Conservation (phyloP, 2,329 filamentous ascomycete genomes). For the Xylaria sp. region DNA sequence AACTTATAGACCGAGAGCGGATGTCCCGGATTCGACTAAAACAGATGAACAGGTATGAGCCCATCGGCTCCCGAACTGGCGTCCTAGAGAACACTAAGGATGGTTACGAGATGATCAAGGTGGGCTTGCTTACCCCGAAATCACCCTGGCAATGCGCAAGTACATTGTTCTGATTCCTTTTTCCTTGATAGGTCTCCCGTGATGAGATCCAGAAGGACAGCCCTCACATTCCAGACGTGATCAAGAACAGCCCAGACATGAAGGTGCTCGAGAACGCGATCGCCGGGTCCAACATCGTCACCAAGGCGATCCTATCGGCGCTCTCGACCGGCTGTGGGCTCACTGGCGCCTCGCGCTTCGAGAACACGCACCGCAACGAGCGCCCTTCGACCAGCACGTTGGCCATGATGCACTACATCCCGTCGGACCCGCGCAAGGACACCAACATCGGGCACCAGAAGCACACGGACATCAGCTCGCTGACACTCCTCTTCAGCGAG, state of each 20-base stretch:
- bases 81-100: conserved; percentile 55
- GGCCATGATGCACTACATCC: conserved; percentile 62
- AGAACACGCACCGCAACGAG: conserved; percentile 58
- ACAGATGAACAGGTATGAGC: conserved; percentile 49
- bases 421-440: conserved; percentile 48
- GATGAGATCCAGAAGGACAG: conserved; percentile 56
- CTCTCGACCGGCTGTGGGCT: conserved; percentile 56
- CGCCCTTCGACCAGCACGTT: conserved; percentile 55
- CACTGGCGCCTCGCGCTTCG: conserved; percentile 52
- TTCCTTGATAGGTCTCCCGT: conserved; percentile 45
- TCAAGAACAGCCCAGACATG: conserved; percentile 56
- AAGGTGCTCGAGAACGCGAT: conserved; percentile 56
- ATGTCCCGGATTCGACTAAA: conserved; percentile 4
- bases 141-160: background rate
- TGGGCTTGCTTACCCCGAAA: conserved; percentile 18
- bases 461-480: conserved; percentile 62
- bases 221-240: conserved; percentile 52
- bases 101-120: conserved; percentile 61
- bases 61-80: conserved; percentile 55
- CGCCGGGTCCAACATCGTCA: conserved; percentile 56
- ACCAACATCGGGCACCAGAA: conserved; percentile 59
- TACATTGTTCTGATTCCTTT: background rate
- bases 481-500: conserved; percentile 61
- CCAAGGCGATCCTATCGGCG: conserved; percentile 56
- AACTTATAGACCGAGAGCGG: background rate